Percentiles rank a stretch among this genome's conserved stretches.
Evolutionary conservation across 805 yeast species (phyloP).

Genomic region (Candida glaebosa): DNA sequence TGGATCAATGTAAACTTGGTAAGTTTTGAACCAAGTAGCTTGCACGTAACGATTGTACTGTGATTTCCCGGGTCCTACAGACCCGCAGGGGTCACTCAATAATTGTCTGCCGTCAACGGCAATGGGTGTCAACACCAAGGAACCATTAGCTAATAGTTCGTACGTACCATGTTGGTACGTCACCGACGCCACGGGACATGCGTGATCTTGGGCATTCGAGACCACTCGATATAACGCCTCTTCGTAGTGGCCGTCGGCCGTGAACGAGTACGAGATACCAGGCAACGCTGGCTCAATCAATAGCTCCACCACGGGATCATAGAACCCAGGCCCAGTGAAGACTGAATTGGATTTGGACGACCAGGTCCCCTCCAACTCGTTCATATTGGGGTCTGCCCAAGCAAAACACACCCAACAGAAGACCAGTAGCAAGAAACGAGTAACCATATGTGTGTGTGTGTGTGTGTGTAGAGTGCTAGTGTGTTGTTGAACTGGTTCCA

Average conservation of each 20-base stretch:
- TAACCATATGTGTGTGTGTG: not conserved
- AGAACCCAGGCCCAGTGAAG: constrained; percentile 94
- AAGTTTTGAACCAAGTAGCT: constrained; percentile 55
- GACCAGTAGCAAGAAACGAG: not conserved
- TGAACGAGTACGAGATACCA: constrained; percentile 89
- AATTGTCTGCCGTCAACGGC: constrained; percentile 91
- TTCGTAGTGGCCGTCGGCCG: constrained; percentile 88
- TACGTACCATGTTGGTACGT: constrained; percentile 90
- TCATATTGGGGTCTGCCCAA: constrained; percentile 34
- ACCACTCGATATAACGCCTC: constrained; percentile 81
- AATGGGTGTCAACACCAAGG: constrained; percentile 67
- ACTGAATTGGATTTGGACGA: constrained; percentile 89
- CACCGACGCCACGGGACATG: constrained; percentile 79
- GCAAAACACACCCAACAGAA: constrained; percentile 5
- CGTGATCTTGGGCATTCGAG: constrained; percentile 67
- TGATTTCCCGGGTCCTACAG: constrained; percentile 38
- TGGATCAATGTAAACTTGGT: constrained; percentile 58
- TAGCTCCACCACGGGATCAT: constrained; percentile 93
- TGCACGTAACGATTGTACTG: constrained; percentile 72
- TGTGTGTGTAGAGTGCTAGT: not conserved
- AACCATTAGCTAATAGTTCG: constrained; percentile 58
- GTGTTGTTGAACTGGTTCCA: too few species aligned
- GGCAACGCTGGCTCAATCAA: constrained; percentile 94
- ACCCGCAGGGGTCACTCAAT: constrained; percentile 82
- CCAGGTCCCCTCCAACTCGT: constrained; percentile 85